Conservation (phyloP, 2,329 filamentous ascomycete genomes). For the Scolecobasidium constrictum region DNA sequence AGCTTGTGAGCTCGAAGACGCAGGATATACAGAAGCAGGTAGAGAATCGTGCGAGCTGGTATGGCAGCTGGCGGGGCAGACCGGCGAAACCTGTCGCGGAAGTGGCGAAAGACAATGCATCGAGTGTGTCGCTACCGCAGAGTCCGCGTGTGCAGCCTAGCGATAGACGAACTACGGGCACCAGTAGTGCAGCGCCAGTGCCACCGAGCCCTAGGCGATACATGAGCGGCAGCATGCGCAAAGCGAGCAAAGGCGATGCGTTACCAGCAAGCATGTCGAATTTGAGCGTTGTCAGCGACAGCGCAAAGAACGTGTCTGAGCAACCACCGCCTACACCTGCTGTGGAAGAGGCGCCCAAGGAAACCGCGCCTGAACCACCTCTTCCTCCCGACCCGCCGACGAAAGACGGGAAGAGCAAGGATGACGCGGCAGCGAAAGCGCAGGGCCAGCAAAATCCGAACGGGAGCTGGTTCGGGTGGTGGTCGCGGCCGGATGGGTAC, state of each 20-base stretch:
- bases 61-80: slow-evolving; percentile 35
- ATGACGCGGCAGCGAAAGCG: slow-evolving; percentile 2
- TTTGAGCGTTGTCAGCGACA: slow-evolving; percentile 30
- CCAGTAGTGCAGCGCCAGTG: too few relatives aligned
- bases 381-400: slow-evolving; percentile 31
- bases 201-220: slow-evolving; percentile 10
- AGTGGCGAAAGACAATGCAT: slow-evolving; percentile 34
- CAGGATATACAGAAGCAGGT: neutral
- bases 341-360: neutral
- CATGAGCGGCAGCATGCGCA: slow-evolving; percentile 30
- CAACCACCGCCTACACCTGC: slow-evolving; percentile 9
- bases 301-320: slow-evolving; percentile 10
- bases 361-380: slow-evolving; percentile 26
- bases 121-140: too few relatives aligned
- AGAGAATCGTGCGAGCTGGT: slow-evolving; percentile 27
- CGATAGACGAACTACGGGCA: too few relatives aligned
- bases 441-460: slow-evolving; percentile 10
- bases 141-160: too few relatives aligned
- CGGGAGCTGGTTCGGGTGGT: slow-evolving; percentile 37
- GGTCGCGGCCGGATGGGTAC: slow-evolving; percentile 39
- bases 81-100: slow-evolving; percentile 35
- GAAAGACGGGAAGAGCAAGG: slow-evolving; percentile 8
- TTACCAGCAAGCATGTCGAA: slow-evolving; percentile 34
- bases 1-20: neutral
- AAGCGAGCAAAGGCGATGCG: slow-evolving; percentile 33